These are phyloP conservation scores for Colletotrichum costaricense DNA, from an alignment of 2,329 filamentous ascomycete species.

Conservation along the genomic window DNA sequence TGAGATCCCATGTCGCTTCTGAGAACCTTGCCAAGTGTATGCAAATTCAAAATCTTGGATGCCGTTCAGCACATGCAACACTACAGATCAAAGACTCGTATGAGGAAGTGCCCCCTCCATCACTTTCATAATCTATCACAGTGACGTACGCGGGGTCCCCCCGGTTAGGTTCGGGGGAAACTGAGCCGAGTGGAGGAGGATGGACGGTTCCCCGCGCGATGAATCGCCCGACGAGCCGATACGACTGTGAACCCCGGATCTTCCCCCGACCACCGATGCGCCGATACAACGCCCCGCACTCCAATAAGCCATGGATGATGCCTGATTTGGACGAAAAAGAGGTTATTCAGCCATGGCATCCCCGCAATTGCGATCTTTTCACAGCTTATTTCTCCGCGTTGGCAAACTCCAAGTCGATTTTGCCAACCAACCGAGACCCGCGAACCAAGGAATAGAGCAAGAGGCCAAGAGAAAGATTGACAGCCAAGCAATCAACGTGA, in stretches of 20 bases:
- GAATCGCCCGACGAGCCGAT: constrained; percentile 22
- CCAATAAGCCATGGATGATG: neutral
- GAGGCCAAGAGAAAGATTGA: neutral
- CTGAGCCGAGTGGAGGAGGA: constrained; percentile 8
- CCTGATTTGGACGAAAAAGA: neutral
- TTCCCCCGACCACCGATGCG: constrained; percentile 14
- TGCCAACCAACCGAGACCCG: constrained; percentile 13
- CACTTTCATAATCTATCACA: neutral
- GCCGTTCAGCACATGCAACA: neutral
- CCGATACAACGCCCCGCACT: constrained; percentile 1
- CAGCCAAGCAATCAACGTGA: constrained; percentile 1
- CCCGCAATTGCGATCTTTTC: constrained; percentile 9
- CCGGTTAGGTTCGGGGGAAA: constrained; percentile 12
- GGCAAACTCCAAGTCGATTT: neutral
- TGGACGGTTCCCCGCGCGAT: constrained; percentile 20
- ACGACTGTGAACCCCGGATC: constrained; percentile 11
- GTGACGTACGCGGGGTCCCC: constrained; percentile 24
- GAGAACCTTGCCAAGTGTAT: neutral
- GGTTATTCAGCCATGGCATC: constrained; percentile 4
- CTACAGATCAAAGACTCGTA: neutral
- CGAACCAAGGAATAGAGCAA: neutral
- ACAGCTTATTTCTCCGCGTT: neutral
- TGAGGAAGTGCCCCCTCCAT: neutral
- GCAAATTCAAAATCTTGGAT: neutral
- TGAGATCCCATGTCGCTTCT: neutral